Evolutionary conservation across 2,329 filamentous ascomycete genomes (phyloP).

Genomic region (Colletotrichum orbiculare): DNA sequence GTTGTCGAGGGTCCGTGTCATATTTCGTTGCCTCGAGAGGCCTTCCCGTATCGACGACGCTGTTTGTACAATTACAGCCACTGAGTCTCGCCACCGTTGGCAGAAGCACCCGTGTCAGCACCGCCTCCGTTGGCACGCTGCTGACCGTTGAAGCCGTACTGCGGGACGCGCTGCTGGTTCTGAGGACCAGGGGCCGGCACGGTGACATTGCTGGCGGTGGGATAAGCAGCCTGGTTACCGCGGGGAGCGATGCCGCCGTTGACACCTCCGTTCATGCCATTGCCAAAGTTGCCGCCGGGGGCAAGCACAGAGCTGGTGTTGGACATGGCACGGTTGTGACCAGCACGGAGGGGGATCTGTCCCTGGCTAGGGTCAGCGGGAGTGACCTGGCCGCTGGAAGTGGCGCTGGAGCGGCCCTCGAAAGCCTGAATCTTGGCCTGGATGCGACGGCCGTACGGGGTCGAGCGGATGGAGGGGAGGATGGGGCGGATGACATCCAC

Average conservation of each 20-base stretch:
- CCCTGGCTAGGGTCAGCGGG: constrained; percentile 65
- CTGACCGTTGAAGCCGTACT: constrained; percentile 29
- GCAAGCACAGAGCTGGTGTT: constrained; percentile 51
- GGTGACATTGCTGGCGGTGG: constrained; percentile 45
- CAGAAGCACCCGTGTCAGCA: constrained; percentile 44
- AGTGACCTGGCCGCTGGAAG: constrained; percentile 61
- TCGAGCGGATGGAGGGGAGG: constrained; percentile 85
- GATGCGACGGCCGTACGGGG: constrained; percentile 94
- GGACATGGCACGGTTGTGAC: constrained; percentile 55
- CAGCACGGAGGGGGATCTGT: constrained; percentile 62
- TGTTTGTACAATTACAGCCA: constrained; percentile 50
- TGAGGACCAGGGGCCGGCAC: constrained; percentile 42
- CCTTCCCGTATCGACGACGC: constrained; percentile 19
- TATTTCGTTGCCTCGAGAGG: constrained; percentile 28
- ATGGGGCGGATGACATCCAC: constrained; percentile 89
- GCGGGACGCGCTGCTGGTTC: constrained; percentile 21
- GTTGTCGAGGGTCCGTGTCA: constrained; percentile 35
- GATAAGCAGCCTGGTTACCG: constrained; percentile 50
- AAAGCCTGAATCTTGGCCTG: constrained; percentile 83
- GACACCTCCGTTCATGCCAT: constrained; percentile 43
- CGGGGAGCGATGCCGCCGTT: constrained; percentile 44
- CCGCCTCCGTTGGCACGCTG: constrained; percentile 24
- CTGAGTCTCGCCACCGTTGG: constrained; percentile 48
- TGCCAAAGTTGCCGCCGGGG: constrained; percentile 41
- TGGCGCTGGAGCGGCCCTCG: constrained; percentile 59